phyloP scores from a whole-genome alignment of 768 basidiomycete species.

The Zangia roseola region DNA sequence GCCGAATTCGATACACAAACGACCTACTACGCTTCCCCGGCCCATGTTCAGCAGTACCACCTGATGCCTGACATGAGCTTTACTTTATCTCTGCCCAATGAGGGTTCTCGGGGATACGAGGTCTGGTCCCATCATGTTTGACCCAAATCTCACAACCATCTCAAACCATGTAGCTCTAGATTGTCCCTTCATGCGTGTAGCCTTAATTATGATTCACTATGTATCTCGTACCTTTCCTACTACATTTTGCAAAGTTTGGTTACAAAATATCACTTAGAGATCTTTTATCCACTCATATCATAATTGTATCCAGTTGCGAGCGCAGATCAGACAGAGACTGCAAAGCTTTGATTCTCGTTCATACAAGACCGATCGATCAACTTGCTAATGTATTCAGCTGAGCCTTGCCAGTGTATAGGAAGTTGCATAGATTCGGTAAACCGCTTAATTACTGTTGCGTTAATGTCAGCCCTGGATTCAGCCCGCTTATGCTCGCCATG shows the following conservation, averaged over 20 bases:
- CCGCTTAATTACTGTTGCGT: constrained; percentile 56
- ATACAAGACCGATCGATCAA: too few relatives aligned
- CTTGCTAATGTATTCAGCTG: too few relatives aligned
- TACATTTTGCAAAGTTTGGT: too few relatives aligned
- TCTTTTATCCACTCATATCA: too few relatives aligned
- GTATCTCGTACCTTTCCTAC: background rate
- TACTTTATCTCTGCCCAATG: background rate
- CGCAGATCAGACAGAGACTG: too few relatives aligned
- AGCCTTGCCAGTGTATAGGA: too few relatives aligned
- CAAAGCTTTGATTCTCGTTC: too few relatives aligned
- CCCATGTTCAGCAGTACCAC: constrained; percentile 1
- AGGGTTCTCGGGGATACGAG: background rate
- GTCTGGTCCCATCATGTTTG: background rate
- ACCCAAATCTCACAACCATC: background rate
- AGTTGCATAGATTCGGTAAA: too few relatives aligned
- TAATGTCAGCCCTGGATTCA: constrained; percentile 36
- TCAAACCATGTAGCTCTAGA: background rate
- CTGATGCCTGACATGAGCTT: background rate
- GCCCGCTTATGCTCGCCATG: constrained; percentile 23
- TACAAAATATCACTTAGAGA: too few relatives aligned
- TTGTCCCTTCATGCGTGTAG: constrained; percentile 6
- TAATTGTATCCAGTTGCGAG: too few relatives aligned
- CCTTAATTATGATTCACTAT: background rate
- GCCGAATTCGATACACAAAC: background rate
- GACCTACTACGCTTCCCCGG: background rate